phyloP scores from a whole-genome alignment of 2,329 filamentous ascomycete genomes.

The Mollisiaceae sp. region DNA sequence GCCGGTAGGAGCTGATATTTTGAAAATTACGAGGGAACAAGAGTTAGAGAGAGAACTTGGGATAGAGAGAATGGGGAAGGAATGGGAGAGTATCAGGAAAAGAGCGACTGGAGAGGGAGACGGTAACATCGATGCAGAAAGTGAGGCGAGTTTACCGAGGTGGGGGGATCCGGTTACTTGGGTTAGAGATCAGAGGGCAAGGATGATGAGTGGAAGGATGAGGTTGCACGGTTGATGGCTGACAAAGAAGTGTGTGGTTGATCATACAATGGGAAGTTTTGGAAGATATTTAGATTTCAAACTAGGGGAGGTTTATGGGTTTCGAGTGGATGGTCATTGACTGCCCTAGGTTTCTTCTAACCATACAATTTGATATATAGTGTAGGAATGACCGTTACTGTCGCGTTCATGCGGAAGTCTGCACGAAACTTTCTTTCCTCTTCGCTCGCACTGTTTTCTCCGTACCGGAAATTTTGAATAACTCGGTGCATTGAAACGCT shows the following conservation, averaged over 20 bases:
- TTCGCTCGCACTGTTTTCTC: no score
- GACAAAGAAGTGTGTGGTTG: neutral
- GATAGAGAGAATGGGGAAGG: neutral
- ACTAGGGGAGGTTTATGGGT: no score
- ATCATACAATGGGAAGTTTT: no score
- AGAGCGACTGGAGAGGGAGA: neutral
- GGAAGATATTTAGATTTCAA: no score
- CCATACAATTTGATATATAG: no score
- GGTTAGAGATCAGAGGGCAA: neutral
- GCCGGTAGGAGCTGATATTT: neutral
- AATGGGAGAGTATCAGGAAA: neutral
- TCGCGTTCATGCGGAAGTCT: neutral
- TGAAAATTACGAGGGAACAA: neutral
- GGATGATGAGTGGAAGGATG: neutral
- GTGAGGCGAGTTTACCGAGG: constrained; percentile 4
- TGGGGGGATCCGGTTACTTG: neutral
- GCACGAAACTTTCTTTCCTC: no score
- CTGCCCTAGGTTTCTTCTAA: no score
- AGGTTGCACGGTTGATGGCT: neutral
- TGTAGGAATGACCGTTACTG: neutral
- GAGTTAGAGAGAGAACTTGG: neutral
- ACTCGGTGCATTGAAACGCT: no score
- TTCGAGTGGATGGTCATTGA: no score
- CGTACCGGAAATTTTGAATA: no score
- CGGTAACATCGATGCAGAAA: neutral